phyloP scores from a whole-genome alignment of 768 basidiomycete species.

The Collybiopsis confluens region DNA sequence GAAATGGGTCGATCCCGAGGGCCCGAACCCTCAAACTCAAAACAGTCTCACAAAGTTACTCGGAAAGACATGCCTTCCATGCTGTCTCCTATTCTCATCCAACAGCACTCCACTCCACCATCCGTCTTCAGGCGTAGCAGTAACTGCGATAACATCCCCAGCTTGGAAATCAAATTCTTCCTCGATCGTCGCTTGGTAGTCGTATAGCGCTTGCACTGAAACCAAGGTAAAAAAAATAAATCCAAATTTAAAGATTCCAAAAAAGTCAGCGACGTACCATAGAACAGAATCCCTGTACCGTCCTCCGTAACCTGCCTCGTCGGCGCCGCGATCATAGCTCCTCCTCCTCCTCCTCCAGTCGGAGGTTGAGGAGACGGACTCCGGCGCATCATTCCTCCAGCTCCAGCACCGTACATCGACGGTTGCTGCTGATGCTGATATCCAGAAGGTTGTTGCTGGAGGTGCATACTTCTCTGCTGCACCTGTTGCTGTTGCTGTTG shows the following conservation, averaged over 20 bases:
- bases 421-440: conserved; percentile 1
- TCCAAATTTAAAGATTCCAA: not conserved
- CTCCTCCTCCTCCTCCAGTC: too few relatives aligned
- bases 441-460: not conserved
- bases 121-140: conserved; percentile 68
- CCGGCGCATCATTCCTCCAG: conserved; percentile 22
- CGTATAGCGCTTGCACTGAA: conserved; percentile 66
- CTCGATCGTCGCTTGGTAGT: conserved; percentile 55
- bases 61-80: conserved; percentile 52
- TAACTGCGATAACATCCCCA: conserved; percentile 74
- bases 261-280: too few relatives aligned
- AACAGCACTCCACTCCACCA: conserved; percentile 75
- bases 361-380: conserved; percentile 44
- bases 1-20: too few relatives aligned
- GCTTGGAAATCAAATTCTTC: conserved; percentile 77
- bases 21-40: too few relatives aligned
- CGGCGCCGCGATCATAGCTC: conserved; percentile 32
- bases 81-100: conserved; percentile 45
- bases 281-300: conserved; percentile 13
- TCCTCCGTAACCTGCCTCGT: conserved; percentile 24
- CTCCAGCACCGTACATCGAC: not conserved
- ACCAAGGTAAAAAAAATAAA: conserved; percentile 12
- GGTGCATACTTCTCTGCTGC: conserved; percentile 3
- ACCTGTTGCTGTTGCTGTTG: not conserved
- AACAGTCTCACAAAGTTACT: conserved; percentile 60